Percentiles rank a stretch among this genome's conserved stretches.
Conservation (phyloP, 2,329 filamentous ascomycete species). For the Stagonosporopsis tanaceti region DNA sequence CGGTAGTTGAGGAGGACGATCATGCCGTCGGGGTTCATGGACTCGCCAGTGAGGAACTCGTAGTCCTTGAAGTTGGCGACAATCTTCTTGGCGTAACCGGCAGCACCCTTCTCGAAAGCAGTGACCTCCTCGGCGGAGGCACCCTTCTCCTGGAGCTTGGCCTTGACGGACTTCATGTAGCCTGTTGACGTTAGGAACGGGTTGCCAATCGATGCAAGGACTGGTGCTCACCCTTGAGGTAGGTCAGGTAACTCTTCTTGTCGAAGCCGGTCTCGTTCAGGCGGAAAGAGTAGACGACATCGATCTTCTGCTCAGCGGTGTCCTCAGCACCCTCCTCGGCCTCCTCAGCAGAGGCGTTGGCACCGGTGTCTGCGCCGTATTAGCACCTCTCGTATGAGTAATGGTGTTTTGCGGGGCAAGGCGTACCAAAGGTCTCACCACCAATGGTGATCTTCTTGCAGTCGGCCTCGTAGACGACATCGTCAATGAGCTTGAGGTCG, state of each 20-base stretch:
- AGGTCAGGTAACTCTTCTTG: constrained; percentile 84
- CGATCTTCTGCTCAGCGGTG: constrained; percentile 77
- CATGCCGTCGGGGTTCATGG: constrained; percentile 94
- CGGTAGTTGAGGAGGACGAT: constrained; percentile 96
- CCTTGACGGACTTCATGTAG: constrained; percentile 93
- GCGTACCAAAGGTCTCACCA: constrained; percentile 72
- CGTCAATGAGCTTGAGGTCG: constrained; percentile 80
- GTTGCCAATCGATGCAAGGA: not conserved
- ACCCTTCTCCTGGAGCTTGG: constrained; percentile 71
- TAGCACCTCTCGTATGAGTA: constrained; percentile 8
- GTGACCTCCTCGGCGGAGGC: constrained; percentile 67
- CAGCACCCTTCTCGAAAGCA: constrained; percentile 80
- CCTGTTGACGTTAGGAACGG: constrained; percentile 55
- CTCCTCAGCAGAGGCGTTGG: constrained; percentile 96
- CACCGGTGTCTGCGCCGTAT: constrained; percentile 74
- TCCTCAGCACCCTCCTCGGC: constrained; percentile 80
- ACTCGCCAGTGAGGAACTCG: constrained; percentile 92
- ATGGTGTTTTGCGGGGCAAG: constrained; percentile 1
- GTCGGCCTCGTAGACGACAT: constrained; percentile 86
- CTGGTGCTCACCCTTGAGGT: constrained; percentile 77
- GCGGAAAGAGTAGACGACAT: constrained; percentile 92
- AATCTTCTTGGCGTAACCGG: constrained; percentile 81
- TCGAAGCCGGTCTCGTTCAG: constrained; percentile 79
- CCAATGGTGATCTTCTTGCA: constrained; percentile 88
- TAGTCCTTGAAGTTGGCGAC: constrained; percentile 91